Evolutionary conservation across 768 basidiomycete genomes (phyloP), one percentile per base, ranked within the genome.

Genomic region (Paxillus ammoniavirescens): DNA sequence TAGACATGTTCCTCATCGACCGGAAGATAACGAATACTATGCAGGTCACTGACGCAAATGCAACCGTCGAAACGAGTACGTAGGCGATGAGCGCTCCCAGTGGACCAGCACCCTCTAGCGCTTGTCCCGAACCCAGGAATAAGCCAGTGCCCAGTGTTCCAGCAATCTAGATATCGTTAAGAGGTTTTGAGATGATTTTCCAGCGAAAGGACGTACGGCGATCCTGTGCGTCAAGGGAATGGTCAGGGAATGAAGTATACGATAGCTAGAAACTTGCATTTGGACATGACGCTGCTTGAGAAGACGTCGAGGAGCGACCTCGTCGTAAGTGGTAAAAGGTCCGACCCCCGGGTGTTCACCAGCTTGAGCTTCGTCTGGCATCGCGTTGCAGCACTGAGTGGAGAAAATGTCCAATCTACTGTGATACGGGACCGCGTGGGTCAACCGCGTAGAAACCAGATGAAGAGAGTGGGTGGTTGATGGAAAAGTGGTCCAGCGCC

Each of bases 221-320:
- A 87, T 86, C 82, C 82, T 82, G 26, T 57, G 6, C 12, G 36
- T 21, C 54, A 21, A 13, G 23, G 31, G 40, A 41, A 18, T 26
- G 38, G 37, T 23, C 43, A 41, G 23, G 12, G 36, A 36, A 42
- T 8, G 13, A 36, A 43, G 12, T 43, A 26, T 51, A 46, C 26
- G 7, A 31, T 35, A 12, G 23, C 26, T 33, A 21, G 6, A 14
- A 10, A 70, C 80, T 47, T 61, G 83, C 87, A 90, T 90, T 66
- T 89, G 87, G 17, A 87, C 82, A 79, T 89, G 87, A 26, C 87
- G 81, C 70, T 89, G 86, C 71, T 87, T 82, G 42, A 89, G 77
- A 40, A 79, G 78, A 28, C 87, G 79, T 64, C 21, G 8, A 9
- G 8, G 33, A 33, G 8, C 8, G 8, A 10, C 12, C 9, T 15